Percentiles rank a stretch among this genome's conserved stretches.
Evolutionary conservation across 768 basidiomycete genomes (phyloP).

Genomic region (Mycena albidolilacea): DNA sequence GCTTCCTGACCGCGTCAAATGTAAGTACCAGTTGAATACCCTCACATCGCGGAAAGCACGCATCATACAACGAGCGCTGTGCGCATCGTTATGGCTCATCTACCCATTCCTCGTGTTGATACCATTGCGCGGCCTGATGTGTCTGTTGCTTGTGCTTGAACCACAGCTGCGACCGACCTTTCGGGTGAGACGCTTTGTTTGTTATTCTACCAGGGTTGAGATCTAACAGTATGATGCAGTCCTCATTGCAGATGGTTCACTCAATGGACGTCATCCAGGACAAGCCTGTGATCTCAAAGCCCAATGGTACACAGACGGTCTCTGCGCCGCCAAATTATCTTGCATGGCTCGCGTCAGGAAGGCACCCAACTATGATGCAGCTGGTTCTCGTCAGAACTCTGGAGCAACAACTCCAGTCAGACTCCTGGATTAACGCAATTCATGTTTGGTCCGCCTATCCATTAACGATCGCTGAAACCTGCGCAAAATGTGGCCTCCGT

Average conservation of each 20-base stretch:
- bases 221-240: constrained; percentile 10
- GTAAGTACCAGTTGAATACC: constrained; percentile 24
- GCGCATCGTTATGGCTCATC: constrained; percentile 23
- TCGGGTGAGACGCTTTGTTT: constrained; percentile 10
- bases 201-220: not conserved
- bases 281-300: constrained; percentile 27
- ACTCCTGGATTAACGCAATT: constrained; percentile 2
- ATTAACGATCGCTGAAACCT: constrained; percentile 17
- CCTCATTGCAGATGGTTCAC: constrained; percentile 29
- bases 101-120: constrained; percentile 31
- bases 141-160: constrained; percentile 30
- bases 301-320: not conserved
- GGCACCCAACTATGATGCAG: constrained; percentile 24
- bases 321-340: constrained; percentile 13
- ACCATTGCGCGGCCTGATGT: constrained; percentile 35
- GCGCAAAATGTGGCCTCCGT: constrained; percentile 11
- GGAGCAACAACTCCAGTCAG: constrained; percentile 23
- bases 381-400: constrained; percentile 28
- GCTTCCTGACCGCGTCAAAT: constrained; percentile 30
- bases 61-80: constrained; percentile 23
- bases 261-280: constrained; percentile 34
- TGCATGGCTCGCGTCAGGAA: constrained; percentile 23
- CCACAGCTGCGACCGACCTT: constrained; percentile 26
- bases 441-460: constrained; percentile 26
- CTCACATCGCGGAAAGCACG: constrained; percentile 24